Evolutionary conservation across 805 yeast species (phyloP), one percentile per base, ranked within the genome.

Genomic region (Metahyphopichia silvanorum): DNA sequence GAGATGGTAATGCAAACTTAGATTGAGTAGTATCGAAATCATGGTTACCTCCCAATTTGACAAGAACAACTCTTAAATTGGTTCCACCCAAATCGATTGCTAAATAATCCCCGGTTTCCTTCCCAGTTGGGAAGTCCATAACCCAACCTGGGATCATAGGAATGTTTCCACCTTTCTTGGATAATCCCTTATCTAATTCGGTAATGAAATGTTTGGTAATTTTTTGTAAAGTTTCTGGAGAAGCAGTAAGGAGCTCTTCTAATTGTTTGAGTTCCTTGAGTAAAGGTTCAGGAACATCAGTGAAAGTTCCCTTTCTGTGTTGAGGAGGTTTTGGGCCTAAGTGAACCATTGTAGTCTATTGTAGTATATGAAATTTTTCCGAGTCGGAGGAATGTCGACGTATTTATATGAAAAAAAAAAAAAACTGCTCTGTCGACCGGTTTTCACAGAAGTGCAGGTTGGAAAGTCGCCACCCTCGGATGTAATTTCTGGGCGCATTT

Each of bases 81-180:
- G 98, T 91, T 42, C 98, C 98, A 58, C 98, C 98, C 66, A 91
- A 75, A 60, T 91, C 98, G 39, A 93, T 83, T 33, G 98, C 97
- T 56, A 91, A 66, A 63, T 74, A 91, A 46, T 86, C 81, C 44
- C 98, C 98, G 25, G 73, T 74, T 62, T 91, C 98, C 46, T 78
- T 66, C 44, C 98, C 98, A 31, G 91, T 82, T 44, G 98, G 97
- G 69, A 71, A 83, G 53, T 84, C 94, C 73, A 88, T 69, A 35
- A 91, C 97, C 97, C 97, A 91, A 41, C 94, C 86, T 29, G 95
- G 95, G 55, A 83, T 88, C 98, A 91, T 91, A 40, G 98, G 98
- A 53, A 87, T 86, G 59, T 82, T 82, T 38, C 93, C 94, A 32
- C 93, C 91, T 37, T 71, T 60, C 53, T 74, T 71, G 38, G 81